These are phyloP conservation scores for Hanseniaspora lindneri DNA, from an alignment of 805 yeast species.

Conservation along the genomic window DNA sequence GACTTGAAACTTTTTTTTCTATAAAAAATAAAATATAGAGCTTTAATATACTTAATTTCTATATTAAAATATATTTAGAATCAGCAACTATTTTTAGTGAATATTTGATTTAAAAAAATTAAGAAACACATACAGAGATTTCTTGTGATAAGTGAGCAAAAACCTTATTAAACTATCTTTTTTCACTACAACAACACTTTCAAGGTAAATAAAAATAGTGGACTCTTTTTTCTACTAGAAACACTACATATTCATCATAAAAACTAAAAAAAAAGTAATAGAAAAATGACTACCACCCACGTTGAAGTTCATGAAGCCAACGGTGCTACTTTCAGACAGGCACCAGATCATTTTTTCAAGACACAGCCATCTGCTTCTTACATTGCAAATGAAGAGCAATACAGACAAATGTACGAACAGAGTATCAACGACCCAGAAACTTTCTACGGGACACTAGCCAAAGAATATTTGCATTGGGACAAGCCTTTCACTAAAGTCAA, in stretches of 20 bases:
- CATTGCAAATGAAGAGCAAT: slow-evolving; percentile 52
- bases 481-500: slow-evolving; percentile 42
- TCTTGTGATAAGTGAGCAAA: too few relatives aligned
- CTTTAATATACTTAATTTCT: too few relatives aligned
- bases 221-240: too few relatives aligned
- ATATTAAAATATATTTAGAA: too few relatives aligned
- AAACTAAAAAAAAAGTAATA: background rate
- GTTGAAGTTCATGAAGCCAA: slow-evolving; percentile 34
- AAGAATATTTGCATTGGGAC: slow-evolving; percentile 65
- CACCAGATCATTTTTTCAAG: slow-evolving; percentile 33
- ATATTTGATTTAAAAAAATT: too few relatives aligned
- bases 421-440: slow-evolving; percentile 71
- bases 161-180: too few relatives aligned
- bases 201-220: too few relatives aligned
- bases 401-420: slow-evolving; percentile 58
- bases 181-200: too few relatives aligned
- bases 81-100: too few relatives aligned
- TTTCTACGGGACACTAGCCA: slow-evolving; percentile 74
- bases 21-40: too few relatives aligned
- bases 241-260: background rate
- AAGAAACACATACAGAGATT: too few relatives aligned
- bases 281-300: slow-evolving; percentile 21
- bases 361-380: slow-evolving; percentile 35
- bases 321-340: slow-evolving; percentile 26
- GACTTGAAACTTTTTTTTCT: too few relatives aligned